Evolutionary conservation across 768 basidiomycete genomes (phyloP).

Genomic region (Lactarius tabidus): DNA sequence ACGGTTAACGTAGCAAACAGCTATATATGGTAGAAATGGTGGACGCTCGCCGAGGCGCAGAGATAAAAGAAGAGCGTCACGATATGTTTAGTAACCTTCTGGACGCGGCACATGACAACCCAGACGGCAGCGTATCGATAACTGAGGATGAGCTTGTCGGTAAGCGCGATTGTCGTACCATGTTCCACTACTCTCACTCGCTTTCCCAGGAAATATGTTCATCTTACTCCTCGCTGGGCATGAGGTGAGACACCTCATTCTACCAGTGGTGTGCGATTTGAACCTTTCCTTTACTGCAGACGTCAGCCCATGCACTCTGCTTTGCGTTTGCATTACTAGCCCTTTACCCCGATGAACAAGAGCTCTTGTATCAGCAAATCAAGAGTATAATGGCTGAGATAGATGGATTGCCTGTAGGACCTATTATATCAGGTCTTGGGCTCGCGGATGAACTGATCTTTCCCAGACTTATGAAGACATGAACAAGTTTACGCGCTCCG

Average conservation of each 20-base stretch:
- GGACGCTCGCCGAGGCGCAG: conserved; percentile 13
- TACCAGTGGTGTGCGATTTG: background rate
- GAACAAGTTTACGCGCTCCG: conserved; percentile 22
- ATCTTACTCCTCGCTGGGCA: conserved; percentile 36
- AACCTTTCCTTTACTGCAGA: conserved; percentile 27
- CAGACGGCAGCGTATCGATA: conserved; percentile 18
- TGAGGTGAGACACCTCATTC: conserved; percentile 25
- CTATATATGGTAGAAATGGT: conserved; percentile 33
- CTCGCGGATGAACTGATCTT: background rate
- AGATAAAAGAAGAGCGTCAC: conserved; percentile 25
- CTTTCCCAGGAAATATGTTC: conserved; percentile 30
- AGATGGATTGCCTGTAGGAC: conserved; percentile 25
- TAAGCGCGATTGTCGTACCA: background rate
- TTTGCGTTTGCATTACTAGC: conserved; percentile 42
- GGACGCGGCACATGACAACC: conserved; percentile 19
- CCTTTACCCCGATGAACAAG: conserved; percentile 41
- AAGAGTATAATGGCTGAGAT: conserved; percentile 31
- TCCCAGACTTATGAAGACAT: conserved; percentile 28
- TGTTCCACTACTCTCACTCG: background rate
- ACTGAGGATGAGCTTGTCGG: conserved; percentile 28
- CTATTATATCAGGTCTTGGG: background rate
- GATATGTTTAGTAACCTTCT: conserved; percentile 28
- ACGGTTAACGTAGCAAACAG: conserved; percentile 1
- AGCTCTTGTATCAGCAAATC: conserved; percentile 36
- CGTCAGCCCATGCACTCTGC: conserved; percentile 37